Conservation (phyloP, 371 early-diverging fungal genomes). For the Funneliformis caledonium region DNA sequence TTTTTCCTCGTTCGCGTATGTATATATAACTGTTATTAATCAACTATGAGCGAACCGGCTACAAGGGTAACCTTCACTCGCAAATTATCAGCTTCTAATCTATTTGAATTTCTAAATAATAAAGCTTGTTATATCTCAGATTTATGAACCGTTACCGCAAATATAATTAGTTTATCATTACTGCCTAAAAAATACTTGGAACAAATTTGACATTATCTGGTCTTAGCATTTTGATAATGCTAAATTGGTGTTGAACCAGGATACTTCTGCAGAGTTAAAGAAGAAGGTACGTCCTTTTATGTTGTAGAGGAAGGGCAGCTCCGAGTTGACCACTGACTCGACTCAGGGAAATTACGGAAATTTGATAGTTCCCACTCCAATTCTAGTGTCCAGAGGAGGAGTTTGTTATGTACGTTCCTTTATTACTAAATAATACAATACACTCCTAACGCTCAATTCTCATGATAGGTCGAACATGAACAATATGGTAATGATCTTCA, state of each 20-base stretch:
- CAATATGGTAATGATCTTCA: too few relatives aligned
- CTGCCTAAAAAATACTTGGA: neutral
- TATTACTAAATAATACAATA: neutral
- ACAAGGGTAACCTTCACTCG: too few relatives aligned
- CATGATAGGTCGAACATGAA: too few relatives aligned
- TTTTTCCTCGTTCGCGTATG: too few relatives aligned
- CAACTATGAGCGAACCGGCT: too few relatives aligned
- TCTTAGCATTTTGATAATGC: neutral
- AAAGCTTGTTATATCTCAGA: too few relatives aligned
- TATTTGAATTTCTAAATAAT: too few relatives aligned
- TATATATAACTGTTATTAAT: too few relatives aligned
- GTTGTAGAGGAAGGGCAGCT: neutral
- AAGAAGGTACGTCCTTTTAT: neutral
- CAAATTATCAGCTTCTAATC: too few relatives aligned
- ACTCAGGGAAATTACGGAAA: conserved; percentile 1
- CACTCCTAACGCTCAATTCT: too few relatives aligned
- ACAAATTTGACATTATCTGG: neutral
- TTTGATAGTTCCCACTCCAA: neutral
- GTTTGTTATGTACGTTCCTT: neutral
- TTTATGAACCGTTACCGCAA: neutral
- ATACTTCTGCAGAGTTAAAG: neutral
- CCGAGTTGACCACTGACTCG: neutral
- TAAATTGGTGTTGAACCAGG: neutral
- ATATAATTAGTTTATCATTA: neutral
- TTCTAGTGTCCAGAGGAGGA: neutral